A percentile compares a stretch with the other conserved stretches of the same genome.
Conservation (phyloP, 371 early-diverging fungal genomes). For the Mortierella sp. region DNA sequence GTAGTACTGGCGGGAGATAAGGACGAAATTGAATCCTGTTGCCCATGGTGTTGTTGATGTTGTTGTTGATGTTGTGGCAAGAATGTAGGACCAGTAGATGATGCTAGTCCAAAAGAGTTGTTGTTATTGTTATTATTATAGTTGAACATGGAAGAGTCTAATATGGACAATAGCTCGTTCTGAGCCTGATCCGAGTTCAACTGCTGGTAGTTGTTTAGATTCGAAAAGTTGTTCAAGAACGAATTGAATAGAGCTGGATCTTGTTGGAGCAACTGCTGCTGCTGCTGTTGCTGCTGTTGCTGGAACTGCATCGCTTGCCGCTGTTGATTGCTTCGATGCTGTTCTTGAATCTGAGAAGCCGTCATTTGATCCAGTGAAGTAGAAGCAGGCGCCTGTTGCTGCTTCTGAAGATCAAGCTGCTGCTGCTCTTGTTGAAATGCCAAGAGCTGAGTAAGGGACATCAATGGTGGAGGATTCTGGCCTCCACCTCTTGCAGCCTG, state of each 20-base stretch:
- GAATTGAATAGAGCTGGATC: constrained; percentile 21
- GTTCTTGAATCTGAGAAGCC: constrained; percentile 27
- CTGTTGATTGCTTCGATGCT: constrained; percentile 26
- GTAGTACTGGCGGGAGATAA: constrained; percentile 22
- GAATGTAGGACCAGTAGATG: not conserved
- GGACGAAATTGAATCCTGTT: constrained; percentile 11
- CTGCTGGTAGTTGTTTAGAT: constrained; percentile 49
- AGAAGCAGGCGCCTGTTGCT: constrained; percentile 13
- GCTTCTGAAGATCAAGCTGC: constrained; percentile 24
- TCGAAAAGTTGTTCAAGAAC: constrained; percentile 44
- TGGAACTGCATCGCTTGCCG: constrained; percentile 22
- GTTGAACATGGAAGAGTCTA: constrained; percentile 34
- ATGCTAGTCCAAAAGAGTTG: not conserved
- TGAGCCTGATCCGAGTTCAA: constrained; percentile 55
- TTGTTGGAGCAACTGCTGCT: constrained; percentile 12
- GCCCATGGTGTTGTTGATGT: constrained; percentile 13
- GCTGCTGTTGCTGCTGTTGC: constrained; percentile 15
- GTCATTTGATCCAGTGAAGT: constrained; percentile 20
- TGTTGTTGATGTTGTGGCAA: constrained; percentile 11
- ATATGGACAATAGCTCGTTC: constrained; percentile 46
- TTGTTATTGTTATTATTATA: constrained; percentile 7
- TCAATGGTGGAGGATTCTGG: constrained; percentile 22
- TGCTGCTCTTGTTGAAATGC: constrained; percentile 41
- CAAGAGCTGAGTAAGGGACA: constrained; percentile 44
- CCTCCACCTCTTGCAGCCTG: constrained; percentile 22